Conservation (phyloP, 225 moss, liverwort and hornwort species). For the Polytrichum commune region DNA sequence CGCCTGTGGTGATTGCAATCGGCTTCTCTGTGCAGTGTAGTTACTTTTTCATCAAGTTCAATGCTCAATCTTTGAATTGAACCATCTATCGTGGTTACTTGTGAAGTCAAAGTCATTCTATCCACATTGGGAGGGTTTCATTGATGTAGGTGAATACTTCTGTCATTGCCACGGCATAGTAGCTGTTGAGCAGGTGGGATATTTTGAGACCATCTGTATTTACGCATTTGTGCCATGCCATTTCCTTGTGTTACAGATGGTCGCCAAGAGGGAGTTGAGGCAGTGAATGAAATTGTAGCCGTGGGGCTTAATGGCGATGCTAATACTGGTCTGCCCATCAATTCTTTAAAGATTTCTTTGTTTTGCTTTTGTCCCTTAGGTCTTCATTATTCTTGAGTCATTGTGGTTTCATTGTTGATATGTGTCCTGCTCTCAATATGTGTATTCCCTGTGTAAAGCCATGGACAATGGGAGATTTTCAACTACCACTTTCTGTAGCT, state of each 20-base stretch:
- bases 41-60: too few species aligned
- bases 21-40: too few species aligned
- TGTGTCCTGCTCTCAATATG: neutral
- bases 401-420: neutral
- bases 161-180: too few species aligned
- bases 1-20: too few species aligned
- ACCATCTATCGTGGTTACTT: too few species aligned
- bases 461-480: neutral
- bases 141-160: too few species aligned
- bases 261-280: conserved; percentile 54
- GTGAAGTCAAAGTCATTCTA: too few species aligned
- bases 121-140: too few species aligned
- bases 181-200: too few species aligned
- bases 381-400: neutral
- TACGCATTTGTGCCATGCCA: too few species aligned
- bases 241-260: conserved; percentile 41
- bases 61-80: too few species aligned
- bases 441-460: neutral
- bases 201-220: too few species aligned
- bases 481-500: neutral
- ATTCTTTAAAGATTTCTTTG: neutral
- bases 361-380: neutral
- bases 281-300: conserved; percentile 68
- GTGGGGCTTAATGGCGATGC: conserved; percentile 54
- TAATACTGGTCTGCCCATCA: conserved; percentile 34